These are phyloP conservation scores for Leishmania martiniquensis DNA, from an alignment of 208 protist genomes.

Conservation along the genomic window DNA sequence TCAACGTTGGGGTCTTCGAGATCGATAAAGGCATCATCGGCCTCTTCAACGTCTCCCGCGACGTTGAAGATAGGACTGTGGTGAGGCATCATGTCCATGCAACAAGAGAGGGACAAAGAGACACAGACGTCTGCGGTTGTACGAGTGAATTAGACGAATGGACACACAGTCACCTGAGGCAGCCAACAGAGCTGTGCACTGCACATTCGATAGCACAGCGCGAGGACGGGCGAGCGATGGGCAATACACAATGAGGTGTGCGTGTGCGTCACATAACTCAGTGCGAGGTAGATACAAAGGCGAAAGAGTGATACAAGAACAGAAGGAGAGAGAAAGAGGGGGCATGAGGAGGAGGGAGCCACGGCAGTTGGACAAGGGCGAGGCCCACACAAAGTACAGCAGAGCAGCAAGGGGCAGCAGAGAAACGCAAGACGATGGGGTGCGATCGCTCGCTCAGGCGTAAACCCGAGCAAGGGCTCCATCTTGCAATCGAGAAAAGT, in stretches of 20 bases:
- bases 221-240: background rate
- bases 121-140: background rate
- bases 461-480: background rate
- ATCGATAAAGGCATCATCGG: constrained; percentile 79
- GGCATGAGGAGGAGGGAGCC: background rate
- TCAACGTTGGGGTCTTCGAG: constrained; percentile 86
- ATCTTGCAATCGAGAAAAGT: background rate
- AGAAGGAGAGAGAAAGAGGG: background rate
- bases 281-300: background rate
- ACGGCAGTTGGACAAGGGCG: background rate
- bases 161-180: background rate
- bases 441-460: background rate
- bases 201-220: background rate
- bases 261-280: background rate
- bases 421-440: background rate
- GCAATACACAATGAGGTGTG: background rate
- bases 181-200: background rate
- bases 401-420: background rate
- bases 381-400: background rate
- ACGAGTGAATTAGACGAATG: background rate
- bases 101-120: background rate
- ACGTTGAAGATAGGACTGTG: constrained; percentile 20
- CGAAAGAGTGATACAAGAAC: background rate
- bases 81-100: constrained; percentile 14
- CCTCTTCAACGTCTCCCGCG: constrained; percentile 45